A percentile compares a stretch with the other conserved stretches of the same genome.
Evolutionary conservation across 768 basidiomycete species (phyloP).

Genomic region (Termitomyces sp.): DNA sequence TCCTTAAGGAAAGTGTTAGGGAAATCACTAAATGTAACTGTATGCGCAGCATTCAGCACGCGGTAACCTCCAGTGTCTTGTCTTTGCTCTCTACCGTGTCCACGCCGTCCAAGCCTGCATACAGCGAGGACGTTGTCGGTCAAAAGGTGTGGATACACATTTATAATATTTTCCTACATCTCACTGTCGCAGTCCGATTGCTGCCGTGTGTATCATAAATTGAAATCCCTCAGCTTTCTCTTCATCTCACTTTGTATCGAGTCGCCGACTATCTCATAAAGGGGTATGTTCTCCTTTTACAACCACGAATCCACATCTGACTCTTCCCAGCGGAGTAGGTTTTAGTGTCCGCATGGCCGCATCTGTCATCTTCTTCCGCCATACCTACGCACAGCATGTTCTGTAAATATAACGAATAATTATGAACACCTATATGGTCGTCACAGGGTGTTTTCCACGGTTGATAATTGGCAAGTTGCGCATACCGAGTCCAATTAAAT

Average conservation of each 20-base stretch:
- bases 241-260: constrained; percentile 20
- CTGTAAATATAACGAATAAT: no score
- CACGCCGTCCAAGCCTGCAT: constrained; percentile 55
- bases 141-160: constrained; percentile 79
- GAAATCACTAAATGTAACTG: not conserved
- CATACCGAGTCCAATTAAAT: no score
- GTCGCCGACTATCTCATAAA: constrained; percentile 86
- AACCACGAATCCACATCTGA: constrained; percentile 5
- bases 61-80: constrained; percentile 36
- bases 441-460: no score
- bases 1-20: constrained; percentile 20
- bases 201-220: constrained; percentile 64
- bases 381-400: constrained; percentile 61
- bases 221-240: not conserved
- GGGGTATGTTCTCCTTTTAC: constrained; percentile 47
- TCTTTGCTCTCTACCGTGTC: constrained; percentile 33
- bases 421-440: not conserved
- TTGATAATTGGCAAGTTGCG: no score
- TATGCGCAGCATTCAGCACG: not conserved
- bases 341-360: constrained; percentile 86
- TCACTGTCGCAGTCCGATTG: constrained; percentile 70
- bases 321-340: constrained; percentile 65
- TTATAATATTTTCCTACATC: not conserved
- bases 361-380: constrained; percentile 87
- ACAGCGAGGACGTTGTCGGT: constrained; percentile 87